These are phyloP conservation scores for Geotrichum ghanense DNA, from an alignment of 805 yeast genomes.

Conservation along the genomic window DNA sequence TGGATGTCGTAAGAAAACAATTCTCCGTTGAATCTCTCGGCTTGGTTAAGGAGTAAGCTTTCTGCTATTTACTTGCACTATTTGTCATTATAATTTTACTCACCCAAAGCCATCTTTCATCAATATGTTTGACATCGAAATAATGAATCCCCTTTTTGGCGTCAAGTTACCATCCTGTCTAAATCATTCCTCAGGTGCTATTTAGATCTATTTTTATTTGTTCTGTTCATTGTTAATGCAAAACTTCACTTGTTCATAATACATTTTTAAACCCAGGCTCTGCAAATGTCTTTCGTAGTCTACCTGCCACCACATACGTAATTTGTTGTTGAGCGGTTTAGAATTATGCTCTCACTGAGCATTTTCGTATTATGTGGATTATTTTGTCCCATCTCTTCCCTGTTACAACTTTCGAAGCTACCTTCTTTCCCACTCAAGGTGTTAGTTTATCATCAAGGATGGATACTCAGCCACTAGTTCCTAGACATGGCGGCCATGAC, in stretches of 20 bases:
- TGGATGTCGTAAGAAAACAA: conserved; percentile 1
- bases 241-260: neutral
- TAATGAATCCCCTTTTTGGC: neutral
- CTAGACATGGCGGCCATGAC: conserved; percentile 1
- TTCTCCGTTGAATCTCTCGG: conserved; percentile 1
- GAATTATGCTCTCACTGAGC: too few species aligned
- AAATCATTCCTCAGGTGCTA: neutral
- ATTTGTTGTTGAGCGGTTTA: too few species aligned
- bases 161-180: neutral
- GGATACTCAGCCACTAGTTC: neutral
- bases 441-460: too few species aligned
- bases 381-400: too few species aligned
- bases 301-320: too few species aligned
- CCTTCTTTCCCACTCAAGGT: too few species aligned
- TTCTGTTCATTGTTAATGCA: too few species aligned
- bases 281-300: too few species aligned
- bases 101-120: too few species aligned
- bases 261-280: too few species aligned
- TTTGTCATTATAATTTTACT: neutral
- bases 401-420: too few species aligned
- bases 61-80: neutral
- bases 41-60: neutral
- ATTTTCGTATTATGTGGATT: too few species aligned
- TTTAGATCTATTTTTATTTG: neutral
- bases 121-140: neutral